Conservation (phyloP, 805 yeast genomes). For the Candida schatavii region DNA sequence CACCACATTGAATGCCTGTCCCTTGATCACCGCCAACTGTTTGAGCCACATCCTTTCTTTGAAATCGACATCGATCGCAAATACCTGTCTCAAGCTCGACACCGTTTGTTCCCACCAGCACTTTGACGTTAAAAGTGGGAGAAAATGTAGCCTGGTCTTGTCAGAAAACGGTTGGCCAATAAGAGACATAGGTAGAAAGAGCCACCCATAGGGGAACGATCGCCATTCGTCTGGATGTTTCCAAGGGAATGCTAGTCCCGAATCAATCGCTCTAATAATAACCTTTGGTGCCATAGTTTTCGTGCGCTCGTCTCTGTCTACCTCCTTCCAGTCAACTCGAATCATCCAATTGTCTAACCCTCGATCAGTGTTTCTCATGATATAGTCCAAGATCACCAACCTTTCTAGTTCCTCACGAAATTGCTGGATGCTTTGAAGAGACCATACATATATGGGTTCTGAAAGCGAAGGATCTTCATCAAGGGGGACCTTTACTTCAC, state of each 20-base stretch:
- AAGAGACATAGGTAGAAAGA: conserved; percentile 58
- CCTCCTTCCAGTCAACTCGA: conserved; percentile 42
- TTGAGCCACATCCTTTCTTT: conserved; percentile 63
- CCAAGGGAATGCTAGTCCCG: conserved; percentile 77
- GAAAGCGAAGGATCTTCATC: conserved; percentile 8
- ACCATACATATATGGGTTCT: conserved; percentile 48
- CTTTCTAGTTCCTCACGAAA: conserved; percentile 65
- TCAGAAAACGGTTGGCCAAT: conserved; percentile 45
- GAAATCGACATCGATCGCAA: conserved; percentile 58
- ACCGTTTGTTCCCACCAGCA: conserved; percentile 71
- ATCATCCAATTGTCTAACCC: conserved; percentile 82
- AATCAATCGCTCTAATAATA: conserved; percentile 69
- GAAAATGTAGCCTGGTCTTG: conserved; percentile 51
- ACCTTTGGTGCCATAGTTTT: conserved; percentile 32
- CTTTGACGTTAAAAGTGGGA: conserved; percentile 56
- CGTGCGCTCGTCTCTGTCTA: conserved; percentile 9
- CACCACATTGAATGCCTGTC: conserved; percentile 74
- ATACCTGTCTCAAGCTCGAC: conserved; percentile 38
- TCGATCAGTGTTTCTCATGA: conserved; percentile 73
- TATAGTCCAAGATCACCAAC: conserved; percentile 65
- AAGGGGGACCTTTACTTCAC: conserved; percentile 15
- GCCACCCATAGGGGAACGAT: conserved; percentile 77
- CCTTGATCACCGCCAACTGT: conserved; percentile 70
- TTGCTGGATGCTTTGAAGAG: conserved; percentile 42
- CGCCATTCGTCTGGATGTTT: conserved; percentile 82